These are phyloP conservation scores for Linum trigynum DNA, from an alignment of 345 rosid species.

Conservation along the genomic window DNA sequence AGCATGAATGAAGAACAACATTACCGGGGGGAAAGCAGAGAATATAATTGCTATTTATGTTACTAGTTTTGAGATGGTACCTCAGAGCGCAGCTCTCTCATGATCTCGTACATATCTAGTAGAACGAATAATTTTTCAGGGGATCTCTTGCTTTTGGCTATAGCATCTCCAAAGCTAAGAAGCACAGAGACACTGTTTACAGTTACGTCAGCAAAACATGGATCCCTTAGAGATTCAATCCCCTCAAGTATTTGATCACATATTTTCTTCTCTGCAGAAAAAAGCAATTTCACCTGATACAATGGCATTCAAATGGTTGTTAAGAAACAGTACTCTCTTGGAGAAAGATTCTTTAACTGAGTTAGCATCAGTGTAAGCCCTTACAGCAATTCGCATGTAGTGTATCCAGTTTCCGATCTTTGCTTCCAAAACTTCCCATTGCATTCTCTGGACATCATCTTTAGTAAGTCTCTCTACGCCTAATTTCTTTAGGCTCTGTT, in stretches of 20 bases:
- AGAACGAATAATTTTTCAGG: conserved; percentile 90
- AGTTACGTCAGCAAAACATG: conserved; percentile 80
- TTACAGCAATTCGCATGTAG: conserved; percentile 87
- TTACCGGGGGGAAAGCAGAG: too few species aligned
- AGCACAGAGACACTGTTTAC: conserved; percentile 64
- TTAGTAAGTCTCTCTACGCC: conserved; percentile 94
- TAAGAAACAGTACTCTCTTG: neutral
- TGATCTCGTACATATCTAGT: conserved; percentile 93
- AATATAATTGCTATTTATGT: too few species aligned
- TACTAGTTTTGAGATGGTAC: conserved; percentile 24
- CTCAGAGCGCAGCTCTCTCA: conserved; percentile 92
- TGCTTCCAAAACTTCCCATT: conserved; percentile 95
- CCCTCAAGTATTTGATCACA: conserved; percentile 83
- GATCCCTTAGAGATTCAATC: conserved; percentile 64
- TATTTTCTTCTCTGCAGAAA: conserved; percentile 78
- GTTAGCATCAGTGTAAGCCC: conserved; percentile 16
- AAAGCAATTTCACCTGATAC: conserved; percentile 78
- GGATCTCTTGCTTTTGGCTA: conserved; percentile 96
- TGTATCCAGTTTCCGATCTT: conserved; percentile 97
- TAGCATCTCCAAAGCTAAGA: conserved; percentile 93
- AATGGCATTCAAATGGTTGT: conserved; percentile 13
- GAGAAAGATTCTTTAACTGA: neutral
- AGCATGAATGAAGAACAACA: too few species aligned
- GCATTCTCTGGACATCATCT: conserved; percentile 97
- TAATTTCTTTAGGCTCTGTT: conserved; percentile 75